Evolutionary conservation across 2,329 filamentous ascomycete species (phyloP).

Genomic region (Pyrenophora teres): DNA sequence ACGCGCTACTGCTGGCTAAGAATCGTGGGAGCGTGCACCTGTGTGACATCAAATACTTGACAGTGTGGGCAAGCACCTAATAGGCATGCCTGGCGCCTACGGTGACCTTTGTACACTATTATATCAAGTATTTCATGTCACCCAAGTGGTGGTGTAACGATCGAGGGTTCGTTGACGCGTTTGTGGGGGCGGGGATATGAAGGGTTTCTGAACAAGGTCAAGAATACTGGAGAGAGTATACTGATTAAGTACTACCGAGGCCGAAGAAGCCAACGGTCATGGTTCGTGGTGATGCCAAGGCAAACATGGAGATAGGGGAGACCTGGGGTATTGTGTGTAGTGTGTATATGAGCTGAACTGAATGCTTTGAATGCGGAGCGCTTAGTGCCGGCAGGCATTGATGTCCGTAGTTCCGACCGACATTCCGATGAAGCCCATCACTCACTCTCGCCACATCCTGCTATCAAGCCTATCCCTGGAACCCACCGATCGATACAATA

Average conservation of each 20-base stretch:
- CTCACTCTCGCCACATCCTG: neutral
- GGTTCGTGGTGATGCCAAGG: neutral
- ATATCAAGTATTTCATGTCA: no score
- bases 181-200: neutral
- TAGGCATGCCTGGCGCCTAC: no score
- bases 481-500: neutral
- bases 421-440: constrained; percentile 13
- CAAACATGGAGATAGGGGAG: neutral
- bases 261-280: neutral
- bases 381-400: constrained; percentile 21
- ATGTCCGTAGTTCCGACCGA: constrained; percentile 10
- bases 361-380: constrained; percentile 7
- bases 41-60: no score
- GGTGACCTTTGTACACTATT: no score
- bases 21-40: no score
- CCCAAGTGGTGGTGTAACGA: no score
- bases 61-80: no score
- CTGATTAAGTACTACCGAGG: neutral
- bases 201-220: neutral
- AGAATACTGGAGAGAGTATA: neutral
- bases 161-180: neutral
- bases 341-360: no score
- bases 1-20: no score
- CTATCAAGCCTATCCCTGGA: neutral
- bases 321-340: neutral